A percentile compares a stretch with the other conserved stretches of the same genome.
Conservation (phyloP, 306 rosid species). For the Citrullus amarus region DNA sequence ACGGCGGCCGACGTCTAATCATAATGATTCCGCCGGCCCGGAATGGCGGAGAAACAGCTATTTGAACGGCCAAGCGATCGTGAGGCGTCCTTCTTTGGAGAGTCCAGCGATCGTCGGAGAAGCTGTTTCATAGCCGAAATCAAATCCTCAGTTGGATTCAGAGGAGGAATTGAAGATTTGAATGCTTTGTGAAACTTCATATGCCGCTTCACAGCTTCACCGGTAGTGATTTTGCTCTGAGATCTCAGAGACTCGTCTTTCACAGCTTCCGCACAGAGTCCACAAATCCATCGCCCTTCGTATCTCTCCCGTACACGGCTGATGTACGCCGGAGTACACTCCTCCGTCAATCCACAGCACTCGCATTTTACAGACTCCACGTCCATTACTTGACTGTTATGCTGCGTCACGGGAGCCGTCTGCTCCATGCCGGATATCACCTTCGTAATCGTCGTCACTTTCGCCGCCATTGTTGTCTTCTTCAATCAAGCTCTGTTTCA, state of each 20-base stretch:
- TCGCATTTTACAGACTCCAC: conserved; percentile 44
- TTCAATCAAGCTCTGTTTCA: neutral
- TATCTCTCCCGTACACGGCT: conserved; percentile 39
- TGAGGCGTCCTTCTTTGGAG: conserved; percentile 21
- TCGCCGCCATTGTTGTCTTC: conserved; percentile 12
- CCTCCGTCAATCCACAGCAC: conserved; percentile 69
- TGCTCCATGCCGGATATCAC: conserved; percentile 12
- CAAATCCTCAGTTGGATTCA: conserved; percentile 31
- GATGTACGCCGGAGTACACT: conserved; percentile 61
- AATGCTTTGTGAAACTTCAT: conserved; percentile 36
- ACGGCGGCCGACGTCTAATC: neutral
- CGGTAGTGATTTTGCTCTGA: conserved; percentile 21
- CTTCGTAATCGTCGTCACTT: neutral
- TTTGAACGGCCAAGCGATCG: conserved; percentile 34
- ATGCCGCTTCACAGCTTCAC: conserved; percentile 55
- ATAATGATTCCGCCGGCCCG: neutral
- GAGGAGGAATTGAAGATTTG: conserved; percentile 34
- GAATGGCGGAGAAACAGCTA: conserved; percentile 33
- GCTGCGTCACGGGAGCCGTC: neutral
- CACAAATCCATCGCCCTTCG: conserved; percentile 71
- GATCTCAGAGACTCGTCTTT: conserved; percentile 39
- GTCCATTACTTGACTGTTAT: conserved; percentile 5
- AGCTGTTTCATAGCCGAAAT: conserved; percentile 53
- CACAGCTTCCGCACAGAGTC: conserved; percentile 68
- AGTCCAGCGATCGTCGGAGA: conserved; percentile 40